Conservation (phyloP, 225 moss, liverwort and hornwort genomes). For the Marchantia polymorpha region DNA sequence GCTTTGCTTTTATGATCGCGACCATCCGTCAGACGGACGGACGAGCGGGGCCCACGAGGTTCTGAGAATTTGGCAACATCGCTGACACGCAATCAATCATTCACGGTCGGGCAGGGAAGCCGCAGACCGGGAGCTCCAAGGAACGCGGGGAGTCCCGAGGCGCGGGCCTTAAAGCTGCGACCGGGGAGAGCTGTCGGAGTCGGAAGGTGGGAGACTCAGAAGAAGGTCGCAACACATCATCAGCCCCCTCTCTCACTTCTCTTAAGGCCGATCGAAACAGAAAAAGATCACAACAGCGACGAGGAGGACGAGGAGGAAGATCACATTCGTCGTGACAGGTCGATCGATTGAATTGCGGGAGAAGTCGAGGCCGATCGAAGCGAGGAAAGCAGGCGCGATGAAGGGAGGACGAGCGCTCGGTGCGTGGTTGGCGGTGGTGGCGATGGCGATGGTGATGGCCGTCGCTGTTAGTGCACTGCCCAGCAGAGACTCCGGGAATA, state of each 20-base stretch:
- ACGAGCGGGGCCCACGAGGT: no score
- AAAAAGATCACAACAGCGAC: not conserved
- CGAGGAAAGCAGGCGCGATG: not conserved
- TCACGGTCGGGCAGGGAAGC: no score
- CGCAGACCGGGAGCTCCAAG: not conserved
- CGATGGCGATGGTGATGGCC: not conserved
- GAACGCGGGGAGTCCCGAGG: not conserved
- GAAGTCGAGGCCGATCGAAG: not conserved
- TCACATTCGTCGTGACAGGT: not conserved
- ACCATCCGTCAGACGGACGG: no score
- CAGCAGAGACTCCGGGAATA: slow-evolving; percentile 27
- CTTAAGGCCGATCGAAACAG: not conserved
- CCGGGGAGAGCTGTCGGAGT: not conserved
- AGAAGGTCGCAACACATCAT: no score
- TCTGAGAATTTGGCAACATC: no score
- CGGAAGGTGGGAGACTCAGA: not conserved
- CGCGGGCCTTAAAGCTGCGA: not conserved
- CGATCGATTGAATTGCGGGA: not conserved
- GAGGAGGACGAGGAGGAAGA: not conserved
- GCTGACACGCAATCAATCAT: no score
- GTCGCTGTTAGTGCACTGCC: not conserved
- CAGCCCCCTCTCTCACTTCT: not conserved
- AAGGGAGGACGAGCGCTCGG: not conserved
- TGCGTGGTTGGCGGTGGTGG: not conserved
- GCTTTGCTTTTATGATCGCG: no score